Evolutionary conservation across 345 rosid species (phyloP).

Genomic region (Gossypium mustelinum): DNA sequence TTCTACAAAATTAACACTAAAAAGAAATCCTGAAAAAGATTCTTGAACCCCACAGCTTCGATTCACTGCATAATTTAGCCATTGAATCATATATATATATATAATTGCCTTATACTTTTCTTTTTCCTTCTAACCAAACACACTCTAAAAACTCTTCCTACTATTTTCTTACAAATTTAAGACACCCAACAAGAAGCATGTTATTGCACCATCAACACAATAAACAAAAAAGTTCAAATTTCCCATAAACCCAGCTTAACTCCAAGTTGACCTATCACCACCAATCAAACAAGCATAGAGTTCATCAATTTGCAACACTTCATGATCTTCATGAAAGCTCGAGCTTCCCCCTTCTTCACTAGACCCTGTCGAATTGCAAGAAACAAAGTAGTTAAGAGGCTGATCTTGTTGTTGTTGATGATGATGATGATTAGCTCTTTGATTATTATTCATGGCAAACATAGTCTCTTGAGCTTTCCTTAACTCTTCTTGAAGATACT

Average conservation of each 20-base stretch:
- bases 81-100: neutral
- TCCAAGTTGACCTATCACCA: slow-evolving; percentile 43
- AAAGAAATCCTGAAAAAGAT: neutral
- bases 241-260: slow-evolving; percentile 15
- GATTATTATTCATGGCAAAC: slow-evolving; percentile 24
- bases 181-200: slow-evolving; percentile 9
- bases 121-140: neutral
- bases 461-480: slow-evolving; percentile 43
- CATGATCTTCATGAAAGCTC: slow-evolving; percentile 26
- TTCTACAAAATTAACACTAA: neutral
- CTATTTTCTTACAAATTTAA: slow-evolving; percentile 6
- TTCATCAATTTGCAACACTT: slow-evolving; percentile 55
- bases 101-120: neutral
- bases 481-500: slow-evolving; percentile 65
- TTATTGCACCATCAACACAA: slow-evolving; percentile 3
- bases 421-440: neutral
- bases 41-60: neutral
- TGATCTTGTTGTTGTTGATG: neutral
- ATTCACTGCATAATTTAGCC: neutral
- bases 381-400: slow-evolving; percentile 17
- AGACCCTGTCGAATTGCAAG: slow-evolving; percentile 28
- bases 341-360: slow-evolving; percentile 34
- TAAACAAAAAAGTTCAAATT: neutral
- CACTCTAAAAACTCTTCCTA: neutral
- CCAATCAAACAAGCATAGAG: slow-evolving; percentile 62